Conservation (phyloP, 495 filamentous ascomycete species). For the Penicillium angulare region DNA sequence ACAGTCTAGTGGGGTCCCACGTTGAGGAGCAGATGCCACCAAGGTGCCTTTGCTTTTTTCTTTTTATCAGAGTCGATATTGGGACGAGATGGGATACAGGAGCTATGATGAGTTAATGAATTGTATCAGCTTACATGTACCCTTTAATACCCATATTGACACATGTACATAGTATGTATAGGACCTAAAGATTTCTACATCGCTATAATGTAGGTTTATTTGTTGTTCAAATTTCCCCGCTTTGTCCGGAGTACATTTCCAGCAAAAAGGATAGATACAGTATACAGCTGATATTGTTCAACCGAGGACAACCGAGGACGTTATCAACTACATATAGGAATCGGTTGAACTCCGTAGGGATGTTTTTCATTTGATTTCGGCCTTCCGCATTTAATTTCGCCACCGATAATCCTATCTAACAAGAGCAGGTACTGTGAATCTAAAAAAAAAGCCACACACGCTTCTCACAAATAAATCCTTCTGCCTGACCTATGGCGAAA, state of each 20-base stretch:
- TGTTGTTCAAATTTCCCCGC: conserved; percentile 1
- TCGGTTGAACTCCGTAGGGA: too few relatives aligned
- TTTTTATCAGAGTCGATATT: too few relatives aligned
- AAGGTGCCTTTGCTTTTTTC: too few relatives aligned
- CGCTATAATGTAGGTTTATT: too few relatives aligned
- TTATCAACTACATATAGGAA: neutral
- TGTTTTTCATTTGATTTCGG: neutral
- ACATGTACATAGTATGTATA: too few relatives aligned
- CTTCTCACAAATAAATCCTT: neutral
- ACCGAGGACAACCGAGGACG: conserved; percentile 17
- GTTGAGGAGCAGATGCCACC: conserved; percentile 20
- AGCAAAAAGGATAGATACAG: neutral
- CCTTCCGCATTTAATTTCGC: neutral
- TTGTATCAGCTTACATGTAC: too few relatives aligned
- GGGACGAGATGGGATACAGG: too few relatives aligned
- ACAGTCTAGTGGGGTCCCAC: conserved; percentile 21
- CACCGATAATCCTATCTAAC: neutral
- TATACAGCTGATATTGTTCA: conserved; percentile 1
- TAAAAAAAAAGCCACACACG: neutral
- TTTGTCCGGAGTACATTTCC: neutral
- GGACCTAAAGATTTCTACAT: too few relatives aligned
- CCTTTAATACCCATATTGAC: too few relatives aligned
- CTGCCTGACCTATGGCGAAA: neutral
- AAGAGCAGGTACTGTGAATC: neutral
- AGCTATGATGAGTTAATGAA: too few relatives aligned